phyloP scores from a whole-genome alignment of 768 basidiomycete species.

The Kondoa malvinella region DNA sequence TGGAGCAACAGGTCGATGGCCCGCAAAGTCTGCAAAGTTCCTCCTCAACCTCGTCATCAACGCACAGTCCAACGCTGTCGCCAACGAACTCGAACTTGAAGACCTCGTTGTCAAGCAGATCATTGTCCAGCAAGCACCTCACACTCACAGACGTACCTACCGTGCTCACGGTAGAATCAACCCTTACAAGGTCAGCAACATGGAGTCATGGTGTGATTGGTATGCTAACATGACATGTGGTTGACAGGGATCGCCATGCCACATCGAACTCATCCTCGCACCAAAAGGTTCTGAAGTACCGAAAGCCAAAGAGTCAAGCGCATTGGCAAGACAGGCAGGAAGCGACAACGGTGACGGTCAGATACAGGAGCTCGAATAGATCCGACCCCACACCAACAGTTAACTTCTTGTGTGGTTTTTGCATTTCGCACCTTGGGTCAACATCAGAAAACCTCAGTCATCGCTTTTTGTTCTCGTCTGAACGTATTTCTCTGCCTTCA shows the following conservation, averaged over 20 bases:
- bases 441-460: too few species aligned
- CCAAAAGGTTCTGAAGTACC: constrained; percentile 69
- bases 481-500: too few species aligned
- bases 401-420: too few species aligned
- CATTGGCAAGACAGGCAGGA: neutral
- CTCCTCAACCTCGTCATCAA: constrained; percentile 90
- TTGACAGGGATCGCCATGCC: constrained; percentile 63
- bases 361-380: constrained; percentile 17
- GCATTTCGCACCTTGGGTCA: too few species aligned
- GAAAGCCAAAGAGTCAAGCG: constrained; percentile 38
- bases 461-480: too few species aligned
- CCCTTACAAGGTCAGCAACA: constrained; percentile 59
- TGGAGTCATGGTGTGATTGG: too few species aligned
- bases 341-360: too few species aligned
- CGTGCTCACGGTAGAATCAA: constrained; percentile 96
- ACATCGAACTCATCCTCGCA: constrained; percentile 74
- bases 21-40: constrained; percentile 95
- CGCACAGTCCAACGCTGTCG: constrained; percentile 96
- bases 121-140: constrained; percentile 95
- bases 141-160: constrained; percentile 98
- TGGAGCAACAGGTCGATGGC: constrained; percentile 73
- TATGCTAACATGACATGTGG: neutral
- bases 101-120: constrained; percentile 91
- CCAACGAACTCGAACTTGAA: constrained; percentile 84
- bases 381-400: too few species aligned